Conservation (phyloP, 768 basidiomycete genomes). For the Naganishia vaughanmartiniae region DNA sequence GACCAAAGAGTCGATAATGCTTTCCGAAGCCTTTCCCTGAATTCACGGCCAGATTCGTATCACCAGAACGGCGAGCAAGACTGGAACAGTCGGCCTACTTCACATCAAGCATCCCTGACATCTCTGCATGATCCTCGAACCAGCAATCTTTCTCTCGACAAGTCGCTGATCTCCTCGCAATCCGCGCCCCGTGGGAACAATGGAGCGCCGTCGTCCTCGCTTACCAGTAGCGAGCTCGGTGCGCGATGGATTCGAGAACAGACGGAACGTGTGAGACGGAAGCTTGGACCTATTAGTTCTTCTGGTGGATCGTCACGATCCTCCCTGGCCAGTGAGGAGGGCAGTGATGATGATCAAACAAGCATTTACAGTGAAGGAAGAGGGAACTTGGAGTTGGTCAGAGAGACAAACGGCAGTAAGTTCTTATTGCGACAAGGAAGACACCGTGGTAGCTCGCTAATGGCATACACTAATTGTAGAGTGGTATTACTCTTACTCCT, state of each 20-base stretch:
- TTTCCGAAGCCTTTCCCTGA: not conserved
- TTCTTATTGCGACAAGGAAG: not conserved
- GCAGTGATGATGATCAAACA: conserved; percentile 36
- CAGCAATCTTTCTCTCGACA: not conserved
- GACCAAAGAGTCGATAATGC: not conserved
- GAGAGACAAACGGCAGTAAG: conserved; percentile 49
- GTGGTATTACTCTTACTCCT: conserved; percentile 51
- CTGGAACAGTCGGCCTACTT: not conserved
- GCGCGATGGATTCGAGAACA: conserved; percentile 81
- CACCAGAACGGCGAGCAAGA: not conserved
- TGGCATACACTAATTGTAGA: conserved; percentile 28
- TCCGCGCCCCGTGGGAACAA: not conserved
- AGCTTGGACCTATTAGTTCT: conserved; percentile 50
- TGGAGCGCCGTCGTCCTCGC: conserved; percentile 9
- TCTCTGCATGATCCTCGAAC: not conserved
- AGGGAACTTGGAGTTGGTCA: conserved; percentile 41
- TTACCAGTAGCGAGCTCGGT: conserved; percentile 64
- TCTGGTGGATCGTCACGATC: conserved; percentile 8
- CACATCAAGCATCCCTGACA: not conserved
- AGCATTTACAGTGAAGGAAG: conserved; percentile 34
- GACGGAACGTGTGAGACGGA: conserved; percentile 55
- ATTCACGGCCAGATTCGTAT: not conserved
- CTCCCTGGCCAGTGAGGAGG: conserved; percentile 5
- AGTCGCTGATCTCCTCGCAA: not conserved
- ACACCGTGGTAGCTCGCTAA: not conserved